phyloP scores from a whole-genome alignment of 495 filamentous ascomycete genomes.

The Penicillium ochrochloron region DNA sequence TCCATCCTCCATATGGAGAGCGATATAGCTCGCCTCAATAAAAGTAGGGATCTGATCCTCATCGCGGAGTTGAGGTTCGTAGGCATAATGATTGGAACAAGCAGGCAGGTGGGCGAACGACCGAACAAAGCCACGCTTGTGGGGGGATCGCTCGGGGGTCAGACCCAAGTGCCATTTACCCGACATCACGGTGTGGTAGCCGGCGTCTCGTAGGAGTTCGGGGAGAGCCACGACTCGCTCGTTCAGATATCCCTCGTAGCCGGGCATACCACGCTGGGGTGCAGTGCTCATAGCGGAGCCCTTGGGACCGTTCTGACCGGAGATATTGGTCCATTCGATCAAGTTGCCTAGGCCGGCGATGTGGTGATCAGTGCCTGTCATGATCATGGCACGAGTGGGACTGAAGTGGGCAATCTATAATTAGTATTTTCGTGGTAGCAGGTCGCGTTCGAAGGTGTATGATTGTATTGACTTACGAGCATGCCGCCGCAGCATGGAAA shows the following conservation, averaged over 20 bases:
- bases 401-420: slow-evolving; percentile 18
- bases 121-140: slow-evolving; percentile 49
- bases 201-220: slow-evolving; percentile 63
- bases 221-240: slow-evolving; percentile 64
- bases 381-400: slow-evolving; percentile 65
- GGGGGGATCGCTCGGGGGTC: slow-evolving; percentile 49
- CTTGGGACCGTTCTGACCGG: slow-evolving; percentile 50
- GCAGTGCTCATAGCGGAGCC: slow-evolving; percentile 48
- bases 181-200: slow-evolving; percentile 66
- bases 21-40: slow-evolving; percentile 57
- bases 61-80: slow-evolving; percentile 56
- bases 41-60: slow-evolving; percentile 52
- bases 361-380: slow-evolving; percentile 54
- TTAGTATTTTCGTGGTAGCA: neutral
- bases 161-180: slow-evolving; percentile 62
- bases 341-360: slow-evolving; percentile 53
- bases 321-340: slow-evolving; percentile 55
- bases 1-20: slow-evolving; percentile 63
- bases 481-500: slow-evolving; percentile 67
- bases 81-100: slow-evolving; percentile 66
- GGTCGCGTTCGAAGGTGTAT: neutral
- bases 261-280: slow-evolving; percentile 60
- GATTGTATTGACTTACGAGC: slow-evolving; percentile 44
- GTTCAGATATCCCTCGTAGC: slow-evolving; percentile 70
- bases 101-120: slow-evolving; percentile 59